Evolutionary conservation across 1,139 yeast genomes (phyloP).

Genomic region (Blastobotrys malaysiensis): DNA sequence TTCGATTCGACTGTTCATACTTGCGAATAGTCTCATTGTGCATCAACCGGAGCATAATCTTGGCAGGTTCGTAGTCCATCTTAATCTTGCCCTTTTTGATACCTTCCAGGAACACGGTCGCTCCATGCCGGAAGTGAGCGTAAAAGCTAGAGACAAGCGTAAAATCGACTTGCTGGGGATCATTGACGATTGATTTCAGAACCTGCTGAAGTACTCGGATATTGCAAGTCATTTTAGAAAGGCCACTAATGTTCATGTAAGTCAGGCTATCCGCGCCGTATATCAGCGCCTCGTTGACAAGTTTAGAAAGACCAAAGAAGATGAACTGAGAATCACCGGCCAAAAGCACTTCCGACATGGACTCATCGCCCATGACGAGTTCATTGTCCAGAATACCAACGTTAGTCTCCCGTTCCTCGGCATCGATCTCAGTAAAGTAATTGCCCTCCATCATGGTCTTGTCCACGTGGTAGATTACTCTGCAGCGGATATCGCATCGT

Average conservation of each 20-base stretch:
- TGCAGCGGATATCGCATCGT: slow-evolving; percentile 60
- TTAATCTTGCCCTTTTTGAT: slow-evolving; percentile 17
- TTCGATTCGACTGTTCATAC: slow-evolving; percentile 25
- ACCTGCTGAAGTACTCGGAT: slow-evolving; percentile 72
- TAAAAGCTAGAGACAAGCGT: slow-evolving; percentile 53
- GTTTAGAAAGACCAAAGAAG: slow-evolving; percentile 48
- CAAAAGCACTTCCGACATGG: slow-evolving; percentile 27
- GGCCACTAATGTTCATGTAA: slow-evolving; percentile 59
- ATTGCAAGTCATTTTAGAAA: slow-evolving; percentile 61
- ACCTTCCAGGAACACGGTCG: slow-evolving; percentile 22
- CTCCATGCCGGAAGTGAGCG: slow-evolving; percentile 41
- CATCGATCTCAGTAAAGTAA: slow-evolving; percentile 42
- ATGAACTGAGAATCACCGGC: slow-evolving; percentile 31
- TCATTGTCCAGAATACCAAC: slow-evolving; percentile 58
- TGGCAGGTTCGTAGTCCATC: slow-evolving; percentile 25
- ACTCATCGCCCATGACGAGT: slow-evolving; percentile 47
- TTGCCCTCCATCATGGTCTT: slow-evolving; percentile 37
- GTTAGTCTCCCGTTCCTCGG: slow-evolving; percentile 60
- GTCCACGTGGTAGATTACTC: slow-evolving; percentile 56
- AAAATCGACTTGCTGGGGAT: slow-evolving; percentile 58
- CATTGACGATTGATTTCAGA: slow-evolving; percentile 55
- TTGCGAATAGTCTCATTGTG: slow-evolving; percentile 24
- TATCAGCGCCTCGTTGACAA: slow-evolving; percentile 54
- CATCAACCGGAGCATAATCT: slow-evolving; percentile 25
- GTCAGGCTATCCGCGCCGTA: slow-evolving; percentile 53